Conservation (phyloP, 1,139 yeast genomes). For the Geotrichum klebahnii region DNA sequence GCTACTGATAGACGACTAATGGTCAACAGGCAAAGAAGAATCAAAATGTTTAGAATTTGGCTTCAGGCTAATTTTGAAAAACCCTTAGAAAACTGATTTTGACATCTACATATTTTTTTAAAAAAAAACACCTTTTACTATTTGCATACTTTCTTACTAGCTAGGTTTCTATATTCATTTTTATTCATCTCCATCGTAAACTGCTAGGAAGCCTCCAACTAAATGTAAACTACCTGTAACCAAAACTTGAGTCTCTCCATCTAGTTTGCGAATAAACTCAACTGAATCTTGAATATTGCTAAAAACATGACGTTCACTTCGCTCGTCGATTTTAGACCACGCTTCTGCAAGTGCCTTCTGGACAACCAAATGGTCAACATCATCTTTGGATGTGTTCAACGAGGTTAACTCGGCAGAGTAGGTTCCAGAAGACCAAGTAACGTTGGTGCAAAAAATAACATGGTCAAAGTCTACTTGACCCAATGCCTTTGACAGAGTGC, state of each 20-base stretch:
- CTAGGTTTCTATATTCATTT: neutral
- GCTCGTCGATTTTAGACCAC: conserved; percentile 58
- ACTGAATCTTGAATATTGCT: conserved; percentile 75
- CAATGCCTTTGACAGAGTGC: conserved; percentile 49
- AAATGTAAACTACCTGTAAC: conserved; percentile 92
- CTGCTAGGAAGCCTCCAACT: conserved; percentile 90
- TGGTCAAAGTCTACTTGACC: conserved; percentile 51
- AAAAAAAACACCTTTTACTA: neutral
- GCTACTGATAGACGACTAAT: conserved; percentile 87
- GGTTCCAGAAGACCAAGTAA: conserved; percentile 80
- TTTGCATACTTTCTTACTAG: no score
- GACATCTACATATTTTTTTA: neutral
- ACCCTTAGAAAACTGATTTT: conserved; percentile 1
- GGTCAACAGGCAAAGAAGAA: conserved; percentile 84
- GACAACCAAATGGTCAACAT: conserved; percentile 72
- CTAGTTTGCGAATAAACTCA: conserved; percentile 46
- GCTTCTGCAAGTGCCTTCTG: conserved; percentile 68
- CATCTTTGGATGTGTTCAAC: conserved; percentile 71
- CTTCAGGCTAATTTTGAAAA: conserved; percentile 76
- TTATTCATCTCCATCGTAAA: conserved; percentile 49
- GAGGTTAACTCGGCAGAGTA: conserved; percentile 83
- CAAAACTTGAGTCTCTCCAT: conserved; percentile 55
- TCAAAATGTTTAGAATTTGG: conserved; percentile 97
- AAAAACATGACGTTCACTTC: conserved; percentile 52
- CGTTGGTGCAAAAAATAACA: conserved; percentile 83